These are phyloP conservation scores for Phytophthora aleatoria DNA, from an alignment of 352 stramenopile genomes.

Conservation along the genomic window DNA sequence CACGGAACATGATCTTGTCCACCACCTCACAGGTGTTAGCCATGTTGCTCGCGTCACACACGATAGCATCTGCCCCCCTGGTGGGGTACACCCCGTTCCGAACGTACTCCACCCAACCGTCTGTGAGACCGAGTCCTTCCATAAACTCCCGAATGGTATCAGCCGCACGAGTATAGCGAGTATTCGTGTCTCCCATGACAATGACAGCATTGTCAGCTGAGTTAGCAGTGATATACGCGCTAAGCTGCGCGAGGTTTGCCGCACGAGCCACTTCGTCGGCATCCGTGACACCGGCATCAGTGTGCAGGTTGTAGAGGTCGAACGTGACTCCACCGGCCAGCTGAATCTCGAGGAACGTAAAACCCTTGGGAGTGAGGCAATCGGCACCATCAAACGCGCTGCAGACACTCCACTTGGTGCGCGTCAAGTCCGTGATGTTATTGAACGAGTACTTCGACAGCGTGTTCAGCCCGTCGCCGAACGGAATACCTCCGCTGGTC, in stretches of 20 bases:
- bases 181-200: slow-evolving; percentile 61
- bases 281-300: slow-evolving; percentile 42
- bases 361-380: slow-evolving; percentile 59
- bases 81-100: slow-evolving; percentile 41
- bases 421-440: slow-evolving; percentile 45
- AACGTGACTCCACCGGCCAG: slow-evolving; percentile 49
- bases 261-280: slow-evolving; percentile 39
- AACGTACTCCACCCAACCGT: slow-evolving; percentile 49
- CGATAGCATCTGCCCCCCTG: slow-evolving; percentile 40
- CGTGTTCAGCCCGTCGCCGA: slow-evolving; percentile 55
- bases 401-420: slow-evolving; percentile 52
- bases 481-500: slow-evolving; percentile 43
- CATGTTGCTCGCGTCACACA: slow-evolving; percentile 38
- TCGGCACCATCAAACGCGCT: slow-evolving; percentile 53
- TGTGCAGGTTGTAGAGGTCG: slow-evolving; percentile 60
- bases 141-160: slow-evolving; percentile 46
- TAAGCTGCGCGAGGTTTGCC: slow-evolving; percentile 48
- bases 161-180: slow-evolving; percentile 47
- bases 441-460: slow-evolving; percentile 51
- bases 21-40: slow-evolving; percentile 53
- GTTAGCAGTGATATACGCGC: slow-evolving; percentile 44
- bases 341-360: slow-evolving; percentile 52
- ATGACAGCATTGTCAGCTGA: slow-evolving; percentile 53
- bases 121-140: slow-evolving; percentile 35
- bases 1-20: slow-evolving; percentile 60